These are phyloP conservation scores for Pythium inflatum DNA, from an alignment of 352 stramenopile species.

Conservation along the genomic window DNA sequence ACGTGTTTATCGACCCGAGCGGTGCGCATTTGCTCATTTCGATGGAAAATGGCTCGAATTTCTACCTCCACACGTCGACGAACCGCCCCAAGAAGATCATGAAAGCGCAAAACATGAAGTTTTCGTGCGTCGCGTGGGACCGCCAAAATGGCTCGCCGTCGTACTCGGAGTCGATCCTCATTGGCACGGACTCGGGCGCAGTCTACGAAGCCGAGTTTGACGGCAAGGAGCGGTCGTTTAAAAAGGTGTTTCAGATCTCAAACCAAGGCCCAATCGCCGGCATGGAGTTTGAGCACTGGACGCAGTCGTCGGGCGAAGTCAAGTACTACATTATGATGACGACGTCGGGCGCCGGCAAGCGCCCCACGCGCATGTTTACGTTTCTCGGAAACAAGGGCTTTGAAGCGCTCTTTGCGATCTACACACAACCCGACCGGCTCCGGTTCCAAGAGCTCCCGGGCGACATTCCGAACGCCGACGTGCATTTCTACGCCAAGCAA, in stretches of 20 bases:
- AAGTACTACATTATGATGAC: conserved; percentile 83
- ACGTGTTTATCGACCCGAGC: conserved; percentile 83
- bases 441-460: conserved; percentile 91
- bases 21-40: conserved; percentile 80
- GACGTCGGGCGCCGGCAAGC: conserved; percentile 82
- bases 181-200: conserved; percentile 77
- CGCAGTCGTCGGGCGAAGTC: conserved; percentile 54
- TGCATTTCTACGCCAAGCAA: conserved; percentile 80
- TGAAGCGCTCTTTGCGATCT: conserved; percentile 84
- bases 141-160: conserved; percentile 68
- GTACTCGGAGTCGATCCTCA: conserved; percentile 66
- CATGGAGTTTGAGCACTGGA: conserved; percentile 84
- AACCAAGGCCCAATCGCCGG: conserved; percentile 85
- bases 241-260: conserved; percentile 89
- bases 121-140: conserved; percentile 85
- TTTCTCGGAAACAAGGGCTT: conserved; percentile 85
- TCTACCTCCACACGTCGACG: conserved; percentile 77
- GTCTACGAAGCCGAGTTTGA: conserved; percentile 89
- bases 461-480: conserved; percentile 77
- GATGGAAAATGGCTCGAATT: conserved; percentile 90
- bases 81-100: conserved; percentile 87
- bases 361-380: conserved; percentile 91
- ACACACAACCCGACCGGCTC: conserved; percentile 78
- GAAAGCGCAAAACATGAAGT: conserved; percentile 77
- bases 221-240: conserved; percentile 85